Evolutionary conservation across 768 basidiomycete species (phyloP).

Genomic region (Lyophyllum semitale): DNA sequence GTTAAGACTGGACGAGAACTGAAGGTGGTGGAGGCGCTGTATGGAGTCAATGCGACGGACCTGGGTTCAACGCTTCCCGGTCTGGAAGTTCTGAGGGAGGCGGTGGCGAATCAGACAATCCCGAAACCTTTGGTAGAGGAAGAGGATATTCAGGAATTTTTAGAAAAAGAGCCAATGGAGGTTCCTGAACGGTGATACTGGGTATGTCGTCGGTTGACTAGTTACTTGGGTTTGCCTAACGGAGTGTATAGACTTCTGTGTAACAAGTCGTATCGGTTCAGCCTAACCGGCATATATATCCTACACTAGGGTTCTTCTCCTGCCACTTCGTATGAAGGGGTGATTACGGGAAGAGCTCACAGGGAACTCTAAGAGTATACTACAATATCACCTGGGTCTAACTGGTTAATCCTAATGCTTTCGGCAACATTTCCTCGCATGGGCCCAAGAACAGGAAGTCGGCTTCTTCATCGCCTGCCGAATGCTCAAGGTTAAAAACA

Average conservation of each 20-base stretch:
- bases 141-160: neutral
- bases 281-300: neutral
- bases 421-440: constrained; percentile 41
- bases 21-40: constrained; percentile 52
- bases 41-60: constrained; percentile 42
- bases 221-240: neutral
- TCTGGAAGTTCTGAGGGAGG: constrained; percentile 48
- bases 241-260: neutral
- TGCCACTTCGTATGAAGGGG: neutral
- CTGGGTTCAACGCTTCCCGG: constrained; percentile 37
- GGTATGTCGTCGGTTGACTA: neutral
- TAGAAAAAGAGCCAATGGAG: neutral
- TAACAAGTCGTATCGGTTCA: neutral
- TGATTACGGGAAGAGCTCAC: too few species aligned
- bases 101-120: constrained; percentile 16
- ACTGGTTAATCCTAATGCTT: constrained; percentile 33
- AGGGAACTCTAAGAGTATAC: neutral
- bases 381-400: constrained; percentile 1
- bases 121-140: neutral
- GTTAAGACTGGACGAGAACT: constrained; percentile 33
- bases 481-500: constrained; percentile 39
- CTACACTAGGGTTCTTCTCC: neutral
- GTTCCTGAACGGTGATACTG: neutral
- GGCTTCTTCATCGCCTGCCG: constrained; percentile 38
- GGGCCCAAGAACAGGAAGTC: constrained; percentile 54